Percentiles rank a stretch among this genome's conserved stretches.
phyloP scores from a whole-genome alignment of 495 filamentous ascomycete species.

The Pyrenula aspistea region DNA sequence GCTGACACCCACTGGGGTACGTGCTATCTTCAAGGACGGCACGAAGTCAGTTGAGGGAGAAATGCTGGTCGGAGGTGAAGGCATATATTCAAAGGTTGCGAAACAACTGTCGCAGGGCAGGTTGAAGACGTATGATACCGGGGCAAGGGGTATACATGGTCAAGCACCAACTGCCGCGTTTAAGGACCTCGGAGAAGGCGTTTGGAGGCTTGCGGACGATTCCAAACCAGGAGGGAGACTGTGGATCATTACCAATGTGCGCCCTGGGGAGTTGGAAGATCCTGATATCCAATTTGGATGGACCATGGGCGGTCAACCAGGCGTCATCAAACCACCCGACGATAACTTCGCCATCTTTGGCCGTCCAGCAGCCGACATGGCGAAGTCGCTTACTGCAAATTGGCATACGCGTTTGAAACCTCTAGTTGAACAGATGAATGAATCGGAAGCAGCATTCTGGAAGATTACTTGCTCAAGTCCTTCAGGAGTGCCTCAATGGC shows the following conservation, averaged over 20 bases:
- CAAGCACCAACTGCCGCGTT: slow-evolving; percentile 41
- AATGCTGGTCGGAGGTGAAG: slow-evolving; percentile 37
- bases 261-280: slow-evolving; percentile 41
- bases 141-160: slow-evolving; percentile 42
- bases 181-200: slow-evolving; percentile 40
- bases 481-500: slow-evolving; percentile 14
- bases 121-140: slow-evolving; percentile 40
- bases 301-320: slow-evolving; percentile 40
- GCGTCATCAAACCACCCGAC: slow-evolving; percentile 34
- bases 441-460: slow-evolving; percentile 22
- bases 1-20: slow-evolving; percentile 28
- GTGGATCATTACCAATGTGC: slow-evolving; percentile 43
- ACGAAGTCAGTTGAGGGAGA: slow-evolving; percentile 33
- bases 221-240: slow-evolving; percentile 21
- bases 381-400: slow-evolving; percentile 28
- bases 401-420: slow-evolving; percentile 38
- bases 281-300: slow-evolving; percentile 38
- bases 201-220: slow-evolving; percentile 29
- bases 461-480: slow-evolving; percentile 3
- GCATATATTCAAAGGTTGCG: slow-evolving; percentile 37
- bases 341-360: slow-evolving; percentile 38
- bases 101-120: slow-evolving; percentile 34
- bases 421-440: slow-evolving; percentile 37
- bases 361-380: slow-evolving; percentile 33
- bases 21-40: slow-evolving; percentile 34